Evolutionary conservation across 2,329 filamentous ascomycete genomes (phyloP), one percentile per base, ranked within the genome.

Genomic region (Aspergillus niger): DNA sequence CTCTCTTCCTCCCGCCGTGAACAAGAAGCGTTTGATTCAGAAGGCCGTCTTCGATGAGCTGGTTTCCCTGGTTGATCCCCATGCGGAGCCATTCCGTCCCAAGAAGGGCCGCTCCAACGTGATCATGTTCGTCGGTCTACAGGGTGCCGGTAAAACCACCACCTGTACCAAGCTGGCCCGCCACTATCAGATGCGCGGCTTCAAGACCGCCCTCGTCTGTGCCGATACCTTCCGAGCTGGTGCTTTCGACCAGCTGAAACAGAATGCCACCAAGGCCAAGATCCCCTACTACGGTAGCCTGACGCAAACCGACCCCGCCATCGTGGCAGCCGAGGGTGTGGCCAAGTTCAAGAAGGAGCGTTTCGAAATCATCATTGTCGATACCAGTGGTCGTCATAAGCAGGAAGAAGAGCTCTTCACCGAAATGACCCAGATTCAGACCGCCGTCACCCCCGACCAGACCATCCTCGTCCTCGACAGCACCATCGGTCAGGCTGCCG

Each of bases 321-420:
- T 92, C 5, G 95, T 99, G 17, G 94, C 95, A 0, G 86, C 88
- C n/a, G 93, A 97, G 68, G 95, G 95, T 79, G 95, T 99, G 32
- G 92, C 97, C 50, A 96, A 98, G 79, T 99, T 99, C 83, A 97
- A 97, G 82, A 98, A 97, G 82, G 95, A 99, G 81, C 86, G 89
- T 51, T 99, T 99, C 74, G 95, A 99, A 78, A 89, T 99, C 67
- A 99, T 99, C 71, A 98, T 99, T 64, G 95, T 99, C 58, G 95
- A 99, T 80, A 99, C 95, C 0, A 96, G 91, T 50, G 95, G 95
- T 76, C 85, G 95, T 67, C 95, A 99, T 80, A 88, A 92, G 73
- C 95, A 99, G 74, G 95, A 99, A 78, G 89, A 91, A 71, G 93
- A 96, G 10, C 83, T 99, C 3, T 99, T 99, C 79, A 91, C 93